Evolutionary conservation across 805 yeast genomes (phyloP).

Genomic region (Suhomyces tanzawaensis): DNA sequence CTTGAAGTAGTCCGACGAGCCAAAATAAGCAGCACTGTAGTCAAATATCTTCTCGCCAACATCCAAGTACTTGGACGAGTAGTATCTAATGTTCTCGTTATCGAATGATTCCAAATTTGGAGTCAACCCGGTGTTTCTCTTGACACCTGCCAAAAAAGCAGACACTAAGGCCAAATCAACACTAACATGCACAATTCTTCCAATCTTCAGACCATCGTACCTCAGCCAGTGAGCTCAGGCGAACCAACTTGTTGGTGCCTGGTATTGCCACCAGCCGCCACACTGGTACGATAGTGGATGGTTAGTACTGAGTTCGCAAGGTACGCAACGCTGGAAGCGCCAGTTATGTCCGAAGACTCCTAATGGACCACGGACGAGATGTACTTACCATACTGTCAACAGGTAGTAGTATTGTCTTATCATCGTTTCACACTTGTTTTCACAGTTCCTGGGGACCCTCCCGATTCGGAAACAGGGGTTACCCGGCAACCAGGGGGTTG

Average conservation of each 20-base stretch:
- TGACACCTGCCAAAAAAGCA: conserved; percentile 69
- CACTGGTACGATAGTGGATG: no score
- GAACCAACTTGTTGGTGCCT: neutral
- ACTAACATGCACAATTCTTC: conserved; percentile 56
- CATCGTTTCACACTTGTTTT: no score
- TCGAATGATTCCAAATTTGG: conserved; percentile 51
- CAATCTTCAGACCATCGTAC: conserved; percentile 34
- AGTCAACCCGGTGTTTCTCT: conserved; percentile 65
- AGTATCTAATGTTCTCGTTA: conserved; percentile 45
- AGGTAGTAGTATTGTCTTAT: no score
- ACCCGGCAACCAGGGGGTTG: neutral
- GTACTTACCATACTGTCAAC: no score
- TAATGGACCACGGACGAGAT: no score
- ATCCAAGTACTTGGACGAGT: conserved; percentile 66
- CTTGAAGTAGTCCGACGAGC: conserved; percentile 70
- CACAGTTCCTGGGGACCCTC: neutral
- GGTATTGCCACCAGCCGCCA: neutral
- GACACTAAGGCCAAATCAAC: conserved; percentile 62
- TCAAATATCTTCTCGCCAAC: conserved; percentile 86
- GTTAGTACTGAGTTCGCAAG: no score
- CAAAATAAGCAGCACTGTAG: conserved; percentile 63
- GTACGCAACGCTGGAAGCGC: no score
- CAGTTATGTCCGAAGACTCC: no score
- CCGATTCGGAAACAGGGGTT: neutral
- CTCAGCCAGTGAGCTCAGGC: no score